These are phyloP conservation scores for Emericellopsis cladophorae DNA, from an alignment of 2,329 filamentous ascomycete genomes.

Conservation along the genomic window DNA sequence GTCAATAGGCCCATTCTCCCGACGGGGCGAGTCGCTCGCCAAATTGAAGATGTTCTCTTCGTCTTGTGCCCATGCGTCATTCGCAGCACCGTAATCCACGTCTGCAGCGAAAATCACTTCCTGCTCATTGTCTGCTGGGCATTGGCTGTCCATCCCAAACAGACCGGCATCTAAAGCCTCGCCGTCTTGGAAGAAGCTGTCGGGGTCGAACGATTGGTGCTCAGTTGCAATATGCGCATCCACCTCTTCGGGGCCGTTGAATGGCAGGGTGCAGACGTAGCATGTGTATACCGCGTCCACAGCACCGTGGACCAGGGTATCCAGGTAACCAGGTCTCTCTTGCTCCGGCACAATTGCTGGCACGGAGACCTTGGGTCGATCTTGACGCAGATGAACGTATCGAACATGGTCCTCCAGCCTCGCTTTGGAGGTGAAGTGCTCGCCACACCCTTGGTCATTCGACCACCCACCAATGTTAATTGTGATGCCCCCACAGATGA, in stretches of 20 bases:
- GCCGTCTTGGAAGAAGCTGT: neutral
- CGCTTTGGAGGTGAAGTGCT: slow-evolving; percentile 63
- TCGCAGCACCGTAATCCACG: slow-evolving; percentile 16
- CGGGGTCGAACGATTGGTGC: slow-evolving; percentile 6
- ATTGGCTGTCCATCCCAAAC: slow-evolving; percentile 13
- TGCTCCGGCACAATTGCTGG: neutral
- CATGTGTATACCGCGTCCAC: no score
- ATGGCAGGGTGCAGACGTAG: slow-evolving; percentile 9
- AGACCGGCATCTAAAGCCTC: slow-evolving; percentile 1
- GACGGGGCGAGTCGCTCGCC: slow-evolving; percentile 10
- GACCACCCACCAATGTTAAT: slow-evolving; percentile 55
- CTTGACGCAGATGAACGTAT: slow-evolving; percentile 60
- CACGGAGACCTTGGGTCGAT: slow-evolving; percentile 23
- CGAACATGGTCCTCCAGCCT: slow-evolving; percentile 76
- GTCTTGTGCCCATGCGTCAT: slow-evolving; percentile 29
- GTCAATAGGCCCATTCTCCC: slow-evolving; percentile 16
- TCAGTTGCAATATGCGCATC: slow-evolving; percentile 28
- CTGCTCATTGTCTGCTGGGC: slow-evolving; percentile 8
- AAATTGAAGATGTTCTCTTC: slow-evolving; percentile 29
- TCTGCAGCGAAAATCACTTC: slow-evolving; percentile 21
- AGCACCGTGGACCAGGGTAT: no score
- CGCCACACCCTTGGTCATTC: slow-evolving; percentile 56
- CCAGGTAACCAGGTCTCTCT: neutral
- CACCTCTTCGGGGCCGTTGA: slow-evolving; percentile 37
- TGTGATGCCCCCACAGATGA: slow-evolving; percentile 63